Evolutionary conservation across 805 yeast genomes (phyloP), one percentile per base, ranked within the genome.

Genomic region (Hyphopichia homilentoma): DNA sequence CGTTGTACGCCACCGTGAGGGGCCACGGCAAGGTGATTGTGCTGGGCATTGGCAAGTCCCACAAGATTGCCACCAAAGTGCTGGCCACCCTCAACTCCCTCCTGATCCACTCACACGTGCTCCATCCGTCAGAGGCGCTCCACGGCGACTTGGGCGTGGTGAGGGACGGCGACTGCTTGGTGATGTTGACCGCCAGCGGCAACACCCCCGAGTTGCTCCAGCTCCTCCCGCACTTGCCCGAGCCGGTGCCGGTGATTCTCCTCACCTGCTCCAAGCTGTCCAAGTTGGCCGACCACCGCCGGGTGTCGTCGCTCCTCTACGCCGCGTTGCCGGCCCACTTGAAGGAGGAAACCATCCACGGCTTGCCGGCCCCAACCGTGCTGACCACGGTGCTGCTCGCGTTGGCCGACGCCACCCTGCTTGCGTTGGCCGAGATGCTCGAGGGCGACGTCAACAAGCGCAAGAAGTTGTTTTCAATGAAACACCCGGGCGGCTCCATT

Each of bases 401-500:
- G 0, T 60, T 86, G 25, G 81, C 93, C 7, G 96, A 88, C 50
- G 84, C 94, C 1, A 73, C 83, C 11, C 74, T 84, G 23, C 70
- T 88, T 30, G 83, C 95, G 0, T 59, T 88, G 16, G 73, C 80
- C 30, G 93, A 86, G 49, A 52, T 81, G 48, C 70, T 80, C 33
- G 77, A 78, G 34, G 61, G 62, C 6, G 87, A 85, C 47, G 55
- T 67, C 19, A 54, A 60, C 22, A 61, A 67, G 35, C 64, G 95
- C 25, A 70, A 69, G 40, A 59, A 54, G 36, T 56, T 70, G 22
- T 87, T 87, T 57, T 79, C 82, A 6, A 73, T 72, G 40, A 73
- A 81, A 50, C 96, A 87, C 49, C 96, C 96, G 2, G 96, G 96
- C 14, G 96, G 96, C 12, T 83, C 93, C 2, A 86, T 87, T 49